These are phyloP conservation scores for Mycena citricolor DNA, from an alignment of 1,284 basidiomycete genomes.

Conservation along the genomic window DNA sequence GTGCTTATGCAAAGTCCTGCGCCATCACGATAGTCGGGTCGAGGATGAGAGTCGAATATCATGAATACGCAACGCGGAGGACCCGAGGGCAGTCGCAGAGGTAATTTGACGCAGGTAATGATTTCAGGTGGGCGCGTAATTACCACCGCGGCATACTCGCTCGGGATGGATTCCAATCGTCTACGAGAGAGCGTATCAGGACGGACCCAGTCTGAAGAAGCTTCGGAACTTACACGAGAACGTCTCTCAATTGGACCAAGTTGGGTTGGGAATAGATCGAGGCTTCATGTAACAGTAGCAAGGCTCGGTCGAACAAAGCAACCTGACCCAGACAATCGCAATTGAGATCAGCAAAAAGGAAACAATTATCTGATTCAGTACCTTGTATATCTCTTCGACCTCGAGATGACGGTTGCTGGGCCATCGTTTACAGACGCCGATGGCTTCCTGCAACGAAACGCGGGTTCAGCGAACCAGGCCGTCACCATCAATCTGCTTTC, in stretches of 20 bases:
- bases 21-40: constrained; percentile 55
- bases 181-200: constrained; percentile 1
- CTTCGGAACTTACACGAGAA: constrained; percentile 43
- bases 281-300: constrained; percentile 36
- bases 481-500: too few species aligned
- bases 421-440: constrained; percentile 55
- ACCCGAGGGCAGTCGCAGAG: constrained; percentile 23
- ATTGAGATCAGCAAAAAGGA: too few species aligned
- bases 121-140: constrained; percentile 73
- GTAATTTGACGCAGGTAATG: constrained; percentile 53
- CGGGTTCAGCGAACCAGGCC: too few species aligned
- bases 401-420: constrained; percentile 52
- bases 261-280: constrained; percentile 42
- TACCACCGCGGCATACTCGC: constrained; percentile 43
- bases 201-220: background rate
- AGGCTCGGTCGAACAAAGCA: constrained; percentile 42
- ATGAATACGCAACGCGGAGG: constrained; percentile 43
- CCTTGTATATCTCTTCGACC: constrained; percentile 46
- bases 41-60: constrained; percentile 65
- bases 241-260: constrained; percentile 38
- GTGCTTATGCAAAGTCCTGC: constrained; percentile 54
- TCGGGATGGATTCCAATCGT: constrained; percentile 33
- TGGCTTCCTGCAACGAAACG: constrained; percentile 56
- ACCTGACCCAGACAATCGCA: constrained; percentile 19
- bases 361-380: background rate